phyloP scores from a whole-genome alignment of 139 green algal genomes.

The Tetradesmus lagerheimii region DNA sequence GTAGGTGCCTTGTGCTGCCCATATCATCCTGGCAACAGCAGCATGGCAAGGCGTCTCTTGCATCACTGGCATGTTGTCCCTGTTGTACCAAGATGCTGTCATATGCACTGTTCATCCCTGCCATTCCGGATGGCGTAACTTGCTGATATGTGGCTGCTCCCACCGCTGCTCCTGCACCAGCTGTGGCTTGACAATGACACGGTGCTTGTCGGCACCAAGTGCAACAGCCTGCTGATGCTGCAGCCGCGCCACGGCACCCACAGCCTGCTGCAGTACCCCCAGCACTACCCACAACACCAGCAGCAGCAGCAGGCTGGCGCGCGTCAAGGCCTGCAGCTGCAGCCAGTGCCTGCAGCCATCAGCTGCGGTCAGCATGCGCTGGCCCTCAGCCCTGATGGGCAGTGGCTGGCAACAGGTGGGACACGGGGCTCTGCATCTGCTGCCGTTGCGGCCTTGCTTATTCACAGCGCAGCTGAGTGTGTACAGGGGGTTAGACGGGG shows the following conservation, averaged over 20 bases:
- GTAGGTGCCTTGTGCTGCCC: not conserved
- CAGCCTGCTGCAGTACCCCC: conserved; percentile 30
- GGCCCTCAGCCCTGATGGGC: conserved; percentile 11
- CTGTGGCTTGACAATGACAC: conserved; percentile 61
- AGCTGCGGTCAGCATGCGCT: conserved; percentile 52
- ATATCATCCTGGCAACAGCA: not conserved
- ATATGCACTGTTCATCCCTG: too few species aligned
- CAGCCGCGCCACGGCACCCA: conserved; percentile 37
- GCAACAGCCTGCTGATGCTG: conserved; percentile 68
- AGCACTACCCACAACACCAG: conserved; percentile 7
- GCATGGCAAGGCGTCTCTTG: too few species aligned
- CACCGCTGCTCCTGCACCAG: conserved; percentile 37
- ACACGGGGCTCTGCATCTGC: not conserved
- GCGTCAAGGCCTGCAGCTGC: conserved; percentile 56
- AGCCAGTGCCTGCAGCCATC: conserved; percentile 56
- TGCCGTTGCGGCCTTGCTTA: too few species aligned
- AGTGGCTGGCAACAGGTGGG: conserved; percentile 14
- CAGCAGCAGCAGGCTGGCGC: conserved; percentile 13
- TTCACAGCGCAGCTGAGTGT: too few species aligned
- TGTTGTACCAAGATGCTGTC: too few species aligned
- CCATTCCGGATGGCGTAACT: too few species aligned
- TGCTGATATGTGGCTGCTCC: too few species aligned
- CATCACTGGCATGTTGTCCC: too few species aligned
- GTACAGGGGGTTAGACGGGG: too few species aligned
- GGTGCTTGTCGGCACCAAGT: conserved; percentile 80